Base-by-base conservation (phyloP, 176 grass and related monocot species). In the Ensete ventricosum region DNA sequence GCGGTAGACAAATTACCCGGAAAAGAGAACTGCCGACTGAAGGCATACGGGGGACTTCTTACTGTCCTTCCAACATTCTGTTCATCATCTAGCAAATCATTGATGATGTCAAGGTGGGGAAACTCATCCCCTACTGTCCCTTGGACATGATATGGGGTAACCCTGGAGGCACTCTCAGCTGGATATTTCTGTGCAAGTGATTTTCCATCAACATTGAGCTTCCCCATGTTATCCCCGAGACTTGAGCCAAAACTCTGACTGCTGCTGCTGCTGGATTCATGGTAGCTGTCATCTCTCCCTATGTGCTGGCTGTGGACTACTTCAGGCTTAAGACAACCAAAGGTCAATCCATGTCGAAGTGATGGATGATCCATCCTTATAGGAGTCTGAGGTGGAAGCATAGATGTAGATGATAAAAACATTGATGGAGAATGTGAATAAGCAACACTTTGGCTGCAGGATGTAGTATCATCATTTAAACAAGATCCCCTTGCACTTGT, bases 21-120 rank as follows among this genome's bases (percentile, higher is more conserved):
- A 81, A 99, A 54, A 50, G 90, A 91, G 76, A 84, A 94, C n/a
- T 94, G 95, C 53, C 83, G 77, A 66, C 19, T 81, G 62, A 94
- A 94, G 26, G 64, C 80, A 19, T 84, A 67, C 2, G 71, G 73
- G n/a, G 66, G 25, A 73, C 79, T 74, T 73, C 67, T 82, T 63
- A 1, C 11, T 67, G 67, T 52, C 49, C 79, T 87, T 53, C 80
- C 76, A 65, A 89, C 83, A 1, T 76, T 78, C 24, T 91, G 85
- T 67, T 91, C 95, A 29, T 99, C 95, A 25, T 99, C 84, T 58
- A 99, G 84, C 82, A 99, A 82, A 54, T 94, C 90, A 5, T 99
- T 99, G 72, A 99, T 99, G 71, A 99, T 99, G 77, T 93, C 95
- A n/a, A 99, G 82, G 88, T 99, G 95, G 1, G 95, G 95, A 52